Percentiles rank a stretch among this genome's conserved stretches.
These are phyloP conservation scores for Leptographium radiaticola DNA, from an alignment of 2,329 filamentous ascomycete genomes.

Conservation along the genomic window DNA sequence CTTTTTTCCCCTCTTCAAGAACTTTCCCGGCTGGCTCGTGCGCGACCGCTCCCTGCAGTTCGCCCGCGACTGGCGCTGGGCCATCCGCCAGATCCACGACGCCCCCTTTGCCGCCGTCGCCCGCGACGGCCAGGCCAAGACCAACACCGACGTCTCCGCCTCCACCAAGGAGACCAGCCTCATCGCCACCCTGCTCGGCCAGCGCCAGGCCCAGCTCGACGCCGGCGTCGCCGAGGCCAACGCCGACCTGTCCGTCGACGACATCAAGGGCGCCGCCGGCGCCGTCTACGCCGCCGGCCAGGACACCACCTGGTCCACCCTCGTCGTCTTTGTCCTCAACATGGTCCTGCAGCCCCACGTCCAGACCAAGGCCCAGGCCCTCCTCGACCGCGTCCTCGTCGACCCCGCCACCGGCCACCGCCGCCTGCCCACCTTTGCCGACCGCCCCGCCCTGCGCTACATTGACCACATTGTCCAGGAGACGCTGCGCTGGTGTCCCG, in stretches of 20 bases:
- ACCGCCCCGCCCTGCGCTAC: constrained; percentile 26
- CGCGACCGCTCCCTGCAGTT: constrained; percentile 6
- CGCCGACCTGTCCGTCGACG: constrained; percentile 17
- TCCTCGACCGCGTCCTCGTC: constrained; percentile 29
- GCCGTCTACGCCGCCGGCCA: constrained; percentile 26
- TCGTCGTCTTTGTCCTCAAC: constrained; percentile 31
- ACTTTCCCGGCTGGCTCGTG: constrained; percentile 9
- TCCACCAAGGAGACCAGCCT: neutral
- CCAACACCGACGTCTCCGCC: neutral
- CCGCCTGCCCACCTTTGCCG: constrained; percentile 25
- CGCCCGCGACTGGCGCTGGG: constrained; percentile 6
- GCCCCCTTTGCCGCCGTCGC: constrained; percentile 13
- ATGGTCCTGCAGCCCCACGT: constrained; percentile 30
- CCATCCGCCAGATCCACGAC: constrained; percentile 16
- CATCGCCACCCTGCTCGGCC: constrained; percentile 3
- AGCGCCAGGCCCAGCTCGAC: constrained; percentile 8
- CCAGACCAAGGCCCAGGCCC: constrained; percentile 25
- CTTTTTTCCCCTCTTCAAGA: constrained; percentile 8
- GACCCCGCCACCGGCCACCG: constrained; percentile 3
- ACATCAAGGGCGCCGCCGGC: constrained; percentile 21
- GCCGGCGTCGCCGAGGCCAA: constrained; percentile 10
- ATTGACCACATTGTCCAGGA: constrained; percentile 30
- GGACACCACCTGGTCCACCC: constrained; percentile 28
- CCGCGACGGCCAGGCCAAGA: neutral
- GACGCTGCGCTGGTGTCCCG: constrained; percentile 29